These are phyloP conservation scores for Cercospora sp. DNA, from an alignment of 2,329 filamentous ascomycete species.

Conservation along the genomic window DNA sequence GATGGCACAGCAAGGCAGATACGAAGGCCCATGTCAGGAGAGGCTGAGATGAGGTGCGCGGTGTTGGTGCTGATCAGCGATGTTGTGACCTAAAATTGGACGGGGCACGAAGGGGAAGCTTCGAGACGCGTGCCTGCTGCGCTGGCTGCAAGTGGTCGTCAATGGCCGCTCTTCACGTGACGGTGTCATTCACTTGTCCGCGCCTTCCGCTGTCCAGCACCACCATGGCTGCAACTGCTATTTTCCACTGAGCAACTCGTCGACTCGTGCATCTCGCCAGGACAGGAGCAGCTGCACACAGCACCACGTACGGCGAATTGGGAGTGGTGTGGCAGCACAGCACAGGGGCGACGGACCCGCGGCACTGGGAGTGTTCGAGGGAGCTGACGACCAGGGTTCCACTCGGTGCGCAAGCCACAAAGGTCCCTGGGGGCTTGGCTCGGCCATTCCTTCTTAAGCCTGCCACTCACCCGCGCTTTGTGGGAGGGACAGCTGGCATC, in stretches of 20 bases:
- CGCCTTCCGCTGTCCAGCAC: neutral
- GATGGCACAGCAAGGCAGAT: neutral
- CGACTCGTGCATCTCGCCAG: neutral
- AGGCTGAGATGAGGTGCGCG: neutral
- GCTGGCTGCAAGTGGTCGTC: neutral
- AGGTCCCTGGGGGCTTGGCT: neutral
- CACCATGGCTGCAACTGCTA: neutral
- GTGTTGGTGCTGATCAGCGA: neutral
- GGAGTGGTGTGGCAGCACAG: neutral
- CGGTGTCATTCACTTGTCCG: neutral
- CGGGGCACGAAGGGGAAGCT: neutral
- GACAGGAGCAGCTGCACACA: neutral
- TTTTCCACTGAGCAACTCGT: neutral
- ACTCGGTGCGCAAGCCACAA: neutral
- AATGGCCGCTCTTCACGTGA: neutral
- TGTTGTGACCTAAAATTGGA: conserved; percentile 10
- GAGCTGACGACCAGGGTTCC: neutral
- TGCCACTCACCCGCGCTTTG: neutral
- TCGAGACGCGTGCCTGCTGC: conserved; percentile 4
- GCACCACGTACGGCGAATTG: neutral
- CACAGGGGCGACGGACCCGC: neutral
- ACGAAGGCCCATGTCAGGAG: neutral
- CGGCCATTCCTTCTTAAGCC: conserved; percentile 2
- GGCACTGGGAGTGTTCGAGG: neutral
- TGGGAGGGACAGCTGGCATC: conserved; percentile 1